phyloP scores from a whole-genome alignment of 441 rosid species.

The Adansonia gregorii region DNA sequence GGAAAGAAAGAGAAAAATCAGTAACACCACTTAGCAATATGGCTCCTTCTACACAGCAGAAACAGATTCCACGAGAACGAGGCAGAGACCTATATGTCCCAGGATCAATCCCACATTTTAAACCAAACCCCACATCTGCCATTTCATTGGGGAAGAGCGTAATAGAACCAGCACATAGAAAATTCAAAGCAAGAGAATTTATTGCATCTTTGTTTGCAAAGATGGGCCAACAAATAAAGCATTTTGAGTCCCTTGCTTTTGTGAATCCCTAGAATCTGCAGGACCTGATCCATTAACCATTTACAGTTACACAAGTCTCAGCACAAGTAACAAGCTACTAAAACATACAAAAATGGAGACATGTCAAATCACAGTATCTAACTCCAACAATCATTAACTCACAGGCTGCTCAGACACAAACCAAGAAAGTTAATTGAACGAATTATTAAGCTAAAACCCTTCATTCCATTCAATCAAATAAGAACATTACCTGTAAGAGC shows the following conservation, averaged over 20 bases:
- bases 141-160: neutral
- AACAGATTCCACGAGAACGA: neutral
- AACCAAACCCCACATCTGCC: neutral
- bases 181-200: slow-evolving; percentile 28
- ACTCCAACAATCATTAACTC: slow-evolving; percentile 3
- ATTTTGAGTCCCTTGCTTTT: slow-evolving; percentile 58
- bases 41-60: neutral
- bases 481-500: slow-evolving; percentile 66
- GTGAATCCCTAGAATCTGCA: slow-evolving; percentile 55
- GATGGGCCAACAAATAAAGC: slow-evolving; percentile 86
- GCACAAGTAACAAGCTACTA: neutral
- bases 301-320: neutral
- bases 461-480: neutral
- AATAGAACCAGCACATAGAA: neutral
- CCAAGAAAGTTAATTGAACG: neutral
- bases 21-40: neutral
- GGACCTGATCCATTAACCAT: slow-evolving; percentile 50
- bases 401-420: neutral
- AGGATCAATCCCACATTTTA: neutral
- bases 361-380: neutral
- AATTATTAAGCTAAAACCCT: slow-evolving; percentile 13
- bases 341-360: neutral
- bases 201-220: slow-evolving; percentile 62
- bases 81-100: neutral
- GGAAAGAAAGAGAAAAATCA: neutral